These are phyloP conservation scores for Metarhizium sp. DNA, from an alignment of 2,329 filamentous ascomycete species.

Conservation along the genomic window DNA sequence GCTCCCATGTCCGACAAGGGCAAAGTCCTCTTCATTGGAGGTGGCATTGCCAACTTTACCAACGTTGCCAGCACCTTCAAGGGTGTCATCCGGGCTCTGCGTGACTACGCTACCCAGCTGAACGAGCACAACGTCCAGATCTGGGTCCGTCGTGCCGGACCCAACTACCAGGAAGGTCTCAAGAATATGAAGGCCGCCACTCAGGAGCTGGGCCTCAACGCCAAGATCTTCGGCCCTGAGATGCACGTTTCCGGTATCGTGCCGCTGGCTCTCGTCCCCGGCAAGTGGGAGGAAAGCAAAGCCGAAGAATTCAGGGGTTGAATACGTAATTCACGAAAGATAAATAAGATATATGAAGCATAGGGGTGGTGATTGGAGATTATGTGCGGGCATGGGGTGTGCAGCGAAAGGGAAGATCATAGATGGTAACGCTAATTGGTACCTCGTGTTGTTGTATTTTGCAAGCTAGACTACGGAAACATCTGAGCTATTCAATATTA, in stretches of 20 bases:
- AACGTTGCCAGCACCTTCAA: constrained; percentile 99
- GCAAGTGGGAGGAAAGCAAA: constrained; percentile 53
- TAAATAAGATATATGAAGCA: background rate
- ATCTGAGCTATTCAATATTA: background rate
- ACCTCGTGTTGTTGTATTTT: constrained; percentile 17
- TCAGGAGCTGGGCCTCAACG: constrained; percentile 75
- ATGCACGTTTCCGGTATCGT: constrained; percentile 99
- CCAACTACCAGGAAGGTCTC: constrained; percentile 99
- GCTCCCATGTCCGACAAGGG: constrained; percentile 76
- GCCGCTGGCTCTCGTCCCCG: constrained; percentile 70
- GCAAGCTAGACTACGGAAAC: constrained; percentile 22
- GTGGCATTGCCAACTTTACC: constrained; percentile 99
- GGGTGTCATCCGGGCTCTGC: constrained; percentile 93
- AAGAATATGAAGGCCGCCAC: constrained; percentile 99
- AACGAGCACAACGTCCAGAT: constrained; percentile 97
- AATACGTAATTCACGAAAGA: constrained; percentile 8
- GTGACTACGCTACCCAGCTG: constrained; percentile 77
- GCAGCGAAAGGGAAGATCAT: constrained; percentile 4
- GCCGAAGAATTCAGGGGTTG: constrained; percentile 53
- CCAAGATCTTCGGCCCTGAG: constrained; percentile 59
- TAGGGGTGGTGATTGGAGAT: background rate
- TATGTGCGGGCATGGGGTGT: background rate
- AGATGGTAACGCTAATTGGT: constrained; percentile 11
- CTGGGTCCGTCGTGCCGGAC: constrained; percentile 80
- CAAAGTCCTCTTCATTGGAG: constrained; percentile 98